These are phyloP conservation scores for Hippophae tibetana DNA, from an alignment of 306 rosid species.

Conservation along the genomic window DNA sequence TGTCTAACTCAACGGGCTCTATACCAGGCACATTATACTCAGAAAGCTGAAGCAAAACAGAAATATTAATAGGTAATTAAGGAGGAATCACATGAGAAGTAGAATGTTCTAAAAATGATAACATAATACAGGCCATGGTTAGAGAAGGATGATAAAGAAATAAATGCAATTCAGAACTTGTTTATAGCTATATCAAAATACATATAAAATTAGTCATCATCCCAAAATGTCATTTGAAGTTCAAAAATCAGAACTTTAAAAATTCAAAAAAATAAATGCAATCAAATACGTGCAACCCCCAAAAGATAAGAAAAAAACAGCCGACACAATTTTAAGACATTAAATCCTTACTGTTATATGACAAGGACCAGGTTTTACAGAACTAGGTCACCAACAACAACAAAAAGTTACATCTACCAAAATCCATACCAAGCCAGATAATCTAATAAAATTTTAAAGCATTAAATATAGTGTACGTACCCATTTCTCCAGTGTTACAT, in stretches of 20 bases:
- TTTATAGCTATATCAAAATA: no score
- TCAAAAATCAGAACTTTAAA: no score
- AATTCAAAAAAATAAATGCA: no score
- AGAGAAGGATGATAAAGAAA: no score
- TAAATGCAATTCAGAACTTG: no score
- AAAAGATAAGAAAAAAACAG: not conserved
- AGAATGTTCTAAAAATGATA: not conserved
- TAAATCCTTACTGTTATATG: no score
- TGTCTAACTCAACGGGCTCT: constrained; percentile 47
- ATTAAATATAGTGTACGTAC: constrained; percentile 38
- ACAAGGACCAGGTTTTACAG: no score
- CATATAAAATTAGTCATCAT: no score
- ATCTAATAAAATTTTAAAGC: not conserved
- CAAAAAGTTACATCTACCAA: not conserved
- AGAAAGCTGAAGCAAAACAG: constrained; percentile 43
- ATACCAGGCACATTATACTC: constrained; percentile 44
- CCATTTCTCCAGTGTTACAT: constrained; percentile 90
- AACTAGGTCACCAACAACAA: not conserved
- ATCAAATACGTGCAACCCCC: no score
- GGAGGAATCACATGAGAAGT: not conserved
- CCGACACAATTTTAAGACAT: not conserved
- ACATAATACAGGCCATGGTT: not conserved
- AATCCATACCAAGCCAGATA: constrained; percentile 6
- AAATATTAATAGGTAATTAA: constrained; percentile 18
- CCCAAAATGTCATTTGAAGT: no score